Base-by-base conservation (phyloP, 2,329 filamentous ascomycete genomes). In the Gliomastix tumulicola region DNA sequence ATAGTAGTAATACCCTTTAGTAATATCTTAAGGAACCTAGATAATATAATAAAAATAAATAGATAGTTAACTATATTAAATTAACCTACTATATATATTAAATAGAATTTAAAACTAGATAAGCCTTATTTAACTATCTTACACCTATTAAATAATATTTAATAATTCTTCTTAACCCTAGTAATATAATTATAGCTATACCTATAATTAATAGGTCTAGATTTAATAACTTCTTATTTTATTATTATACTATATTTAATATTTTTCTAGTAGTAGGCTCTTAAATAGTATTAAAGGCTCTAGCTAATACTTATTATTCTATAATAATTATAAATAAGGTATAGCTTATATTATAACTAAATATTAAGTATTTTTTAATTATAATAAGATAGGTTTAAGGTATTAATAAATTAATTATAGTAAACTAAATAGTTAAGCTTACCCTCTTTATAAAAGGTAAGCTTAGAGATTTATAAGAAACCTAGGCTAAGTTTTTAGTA, bases 11-110 rank as follows among this genome's bases (percentile, higher is more conserved):
- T 19, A 20, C 10, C 7, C 11, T 11, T 34, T 34, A 11, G 20
- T 34, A 34, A 23, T 37, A 21, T 20, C 22, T 30, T 37, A 32
- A 25, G 22, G 22, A 25, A n/a, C n/a, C n/a, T 25, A 25, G n/a
- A 25, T 25, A 25, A 25, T 25, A 25, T 25, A 25, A 25, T 25
- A 9, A 25, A n/a, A n/a, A 25, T 9, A n/a, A 25, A 9, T 25
- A 25, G 9, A 8, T 15, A 33, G 23, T 7, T 9, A 19, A 34
- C 21, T 33, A 33, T 33, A 20, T 11, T 37, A 41, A 17, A 23
- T 18, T 17, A 10, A 25, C 10, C 16, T 7, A 12, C n/a, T 19
- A 32, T 32, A 19, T 19, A 28, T 19, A n/a, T 28, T 19, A 19
- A n/a, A 31, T n/a, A 11, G 12, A 28, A 28, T 11, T 36, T 6